Conservation (phyloP, 192 early-diverging fungal genomes). For the Funneliformis mosseae region DNA sequence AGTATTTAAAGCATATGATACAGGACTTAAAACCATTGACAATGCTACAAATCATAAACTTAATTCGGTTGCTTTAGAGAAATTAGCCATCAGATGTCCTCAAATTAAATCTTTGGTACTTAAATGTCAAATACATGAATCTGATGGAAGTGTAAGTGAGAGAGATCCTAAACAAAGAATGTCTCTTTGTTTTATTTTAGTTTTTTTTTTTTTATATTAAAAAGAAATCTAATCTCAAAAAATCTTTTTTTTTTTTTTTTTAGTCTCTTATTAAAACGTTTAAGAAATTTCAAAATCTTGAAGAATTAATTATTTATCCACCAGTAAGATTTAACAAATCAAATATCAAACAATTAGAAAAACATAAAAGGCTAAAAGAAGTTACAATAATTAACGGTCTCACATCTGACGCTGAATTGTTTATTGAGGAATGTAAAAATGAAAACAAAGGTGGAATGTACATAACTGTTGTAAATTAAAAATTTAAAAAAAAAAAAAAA, state of each 20-base stretch:
- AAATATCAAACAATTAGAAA: slow-evolving; percentile 21
- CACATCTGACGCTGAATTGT: background rate
- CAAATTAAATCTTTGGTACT: slow-evolving; percentile 7
- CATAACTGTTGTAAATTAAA: background rate
- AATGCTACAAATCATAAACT: background rate
- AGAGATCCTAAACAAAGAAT: too few relatives aligned
- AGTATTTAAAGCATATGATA: slow-evolving; percentile 21
- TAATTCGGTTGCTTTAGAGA: background rate
- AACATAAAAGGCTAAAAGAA: slow-evolving; percentile 11
- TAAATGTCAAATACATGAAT: slow-evolving; percentile 11
- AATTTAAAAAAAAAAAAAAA: too few relatives aligned
- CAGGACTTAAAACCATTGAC: background rate
- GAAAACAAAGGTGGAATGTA: background rate
- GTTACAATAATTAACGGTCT: background rate
- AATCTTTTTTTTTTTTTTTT: background rate
- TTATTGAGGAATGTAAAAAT: background rate
- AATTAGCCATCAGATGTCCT: slow-evolving; percentile 1
- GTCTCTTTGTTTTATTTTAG: background rate
- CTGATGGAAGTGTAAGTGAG: background rate
- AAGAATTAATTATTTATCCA: slow-evolving; percentile 6
- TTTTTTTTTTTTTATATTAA: background rate
- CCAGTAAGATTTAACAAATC: background rate
- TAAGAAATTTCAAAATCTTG: slow-evolving; percentile 20
- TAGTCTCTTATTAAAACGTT: slow-evolving; percentile 5
- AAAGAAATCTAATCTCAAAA: background rate